Base-by-base conservation (phyloP, 805 yeast species). In the Candida orba region DNA sequence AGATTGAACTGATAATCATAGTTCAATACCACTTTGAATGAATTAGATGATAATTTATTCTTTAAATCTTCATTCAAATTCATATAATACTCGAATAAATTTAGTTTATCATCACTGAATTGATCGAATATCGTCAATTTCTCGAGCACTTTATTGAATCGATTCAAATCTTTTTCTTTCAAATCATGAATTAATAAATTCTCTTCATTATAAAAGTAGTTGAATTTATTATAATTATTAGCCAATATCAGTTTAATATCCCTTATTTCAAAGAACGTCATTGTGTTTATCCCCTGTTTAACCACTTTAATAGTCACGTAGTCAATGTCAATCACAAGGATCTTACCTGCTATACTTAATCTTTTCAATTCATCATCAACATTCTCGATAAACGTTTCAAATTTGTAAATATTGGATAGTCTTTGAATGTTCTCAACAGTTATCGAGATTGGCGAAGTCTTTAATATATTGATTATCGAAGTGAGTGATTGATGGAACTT, bases 321-420 rank as follows among this genome's bases (percentile, higher is more conserved):
- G 33, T 57, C 62, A 18, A 57, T 51, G 34, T 57, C 62, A 8
- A 56, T 51, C 14, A 56, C 60, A 9, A 57, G 39, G 24, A 57
- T 56, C 47, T 56, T 57, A 4, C 60, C 62, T 17, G 58, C 60
- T 13, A 57, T 54, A 23, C 57, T 52, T 12, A 57, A 37, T 18
- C 60, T 41, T 14, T 48, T 44, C 14, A 41, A 27, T 22, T 41
- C 44, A 20, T 48, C 45, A 18, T 52, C 44, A 8, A 53, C 37
- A 4, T 45, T 39, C 30, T 57, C 62, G 8, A 45, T 47, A 34
- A 54, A 57, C 0, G 57, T 53, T 32, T 57, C 62, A 36, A 57
- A 54, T 39, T 52, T 53, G 46, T 56, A 54, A 24, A 57, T 53
- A 34, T 53, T 50, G n/a, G 57, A 47, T 20, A 57, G 38, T 25